Base-by-base conservation (phyloP, 1,139 yeast genomes). In the Pneumocystis wakefieldiae region DNA sequence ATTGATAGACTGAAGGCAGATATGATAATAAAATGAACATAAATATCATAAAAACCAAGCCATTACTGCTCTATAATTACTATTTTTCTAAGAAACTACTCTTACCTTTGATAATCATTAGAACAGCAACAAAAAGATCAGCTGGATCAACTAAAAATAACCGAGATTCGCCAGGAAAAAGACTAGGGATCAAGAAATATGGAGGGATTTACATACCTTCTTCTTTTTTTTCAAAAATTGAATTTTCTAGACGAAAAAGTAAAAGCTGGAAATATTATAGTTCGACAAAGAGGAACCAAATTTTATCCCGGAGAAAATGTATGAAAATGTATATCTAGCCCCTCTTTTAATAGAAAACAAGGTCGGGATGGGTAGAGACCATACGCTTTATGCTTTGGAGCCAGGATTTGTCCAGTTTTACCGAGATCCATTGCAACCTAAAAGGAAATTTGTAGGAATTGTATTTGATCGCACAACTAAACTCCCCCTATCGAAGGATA, bases 221-320 rank as follows among this genome's bases (percentile, higher is more conserved):
- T 63, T 28, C 6, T 8, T 24, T 32, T 32, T 35, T 32, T 12
- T 2, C 2, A 17, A 59, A 15, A 37, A 28, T 36, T 32, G n/a
- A 62, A 2, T 48, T 48, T 48, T 48, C 8, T 48, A 48, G 55
- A 48, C 4, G 55, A 60, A 39, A 55, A 17, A 38, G 66, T 61
- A 12, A 58, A 57, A 38, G 62, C 63, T 0, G 97, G 97, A n/a
- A 87, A 90, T 71, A 91, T 92, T 69, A 80, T 92, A 59, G 83
- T 88, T 84, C 83, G 97, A 74, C 99, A 92, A 73, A 82, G 97
- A 73, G 99, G 99, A 71, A 90, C 98, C n/a, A 85, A 83, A 70
- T 87, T 91, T 73, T 95, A 84, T 71, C 97, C 98, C 0, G 99
- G 99, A 59, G 95, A 87, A 69, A 91, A 92, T 70, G 85, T 83